Evolutionary conservation across 1,139 yeast species (phyloP).

Genomic region (Blastobotrys buckinghamii): DNA sequence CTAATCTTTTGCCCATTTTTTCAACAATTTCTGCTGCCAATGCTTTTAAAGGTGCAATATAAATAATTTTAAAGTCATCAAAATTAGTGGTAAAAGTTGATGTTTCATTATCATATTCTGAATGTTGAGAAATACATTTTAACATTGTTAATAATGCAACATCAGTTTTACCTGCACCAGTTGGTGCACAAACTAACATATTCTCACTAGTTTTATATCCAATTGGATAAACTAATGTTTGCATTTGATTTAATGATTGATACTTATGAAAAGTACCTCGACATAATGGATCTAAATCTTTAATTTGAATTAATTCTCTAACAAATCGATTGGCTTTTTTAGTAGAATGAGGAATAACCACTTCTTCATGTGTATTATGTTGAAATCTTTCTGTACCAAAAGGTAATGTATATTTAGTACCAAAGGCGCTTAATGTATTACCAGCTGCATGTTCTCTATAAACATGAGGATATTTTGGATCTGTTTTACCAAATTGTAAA

Average conservation of each 20-base stretch:
- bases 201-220: slow-evolving; percentile 93
- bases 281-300: slow-evolving; percentile 69
- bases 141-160: slow-evolving; percentile 84
- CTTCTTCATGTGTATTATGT: slow-evolving; percentile 66
- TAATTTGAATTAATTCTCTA: slow-evolving; percentile 50
- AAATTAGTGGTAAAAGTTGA: slow-evolving; percentile 60
- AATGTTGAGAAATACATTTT: slow-evolving; percentile 69
- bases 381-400: slow-evolving; percentile 65
- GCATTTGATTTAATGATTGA: slow-evolving; percentile 76
- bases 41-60: slow-evolving; percentile 95
- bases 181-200: slow-evolving; percentile 97
- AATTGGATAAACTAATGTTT: slow-evolving; percentile 83
- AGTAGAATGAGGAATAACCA: slow-evolving; percentile 71
- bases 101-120: slow-evolving; percentile 42
- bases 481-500: slow-evolving; percentile 43
- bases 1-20: slow-evolving; percentile 69
- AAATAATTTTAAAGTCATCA: slow-evolving; percentile 82
- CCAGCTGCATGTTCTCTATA: slow-evolving; percentile 66
- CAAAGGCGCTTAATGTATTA: slow-evolving; percentile 65
- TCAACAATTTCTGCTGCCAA: slow-evolving; percentile 96
- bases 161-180: slow-evolving; percentile 99
- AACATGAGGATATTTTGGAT: slow-evolving; percentile 78
- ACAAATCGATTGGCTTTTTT: slow-evolving; percentile 42
- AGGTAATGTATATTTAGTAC: slow-evolving; percentile 76
- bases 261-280: slow-evolving; percentile 81